Percentiles rank a stretch among this genome's conserved stretches.
These are phyloP conservation scores for Eucalyptus cloeziana DNA, from an alignment of 345 rosid species.

Conservation along the genomic window DNA sequence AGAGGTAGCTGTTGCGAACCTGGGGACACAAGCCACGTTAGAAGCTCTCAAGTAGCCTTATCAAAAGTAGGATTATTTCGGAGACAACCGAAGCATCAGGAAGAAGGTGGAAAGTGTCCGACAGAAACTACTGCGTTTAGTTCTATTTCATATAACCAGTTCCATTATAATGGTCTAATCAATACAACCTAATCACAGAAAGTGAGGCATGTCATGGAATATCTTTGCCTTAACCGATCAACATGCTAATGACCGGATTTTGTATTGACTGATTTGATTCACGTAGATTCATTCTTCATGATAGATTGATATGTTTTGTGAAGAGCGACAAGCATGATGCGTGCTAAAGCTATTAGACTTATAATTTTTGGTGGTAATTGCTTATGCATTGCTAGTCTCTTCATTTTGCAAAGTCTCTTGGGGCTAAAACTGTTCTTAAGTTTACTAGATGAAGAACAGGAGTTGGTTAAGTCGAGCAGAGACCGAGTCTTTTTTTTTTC, in stretches of 20 bases:
- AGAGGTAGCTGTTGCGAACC: constrained; percentile 10
- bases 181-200: not conserved
- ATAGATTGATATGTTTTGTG: not conserved
- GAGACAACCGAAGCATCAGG: not conserved
- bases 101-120: not conserved
- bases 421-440: not conserved
- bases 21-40: constrained; percentile 9
- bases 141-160: not conserved
- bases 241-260: not conserved
- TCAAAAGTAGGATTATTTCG: not conserved
- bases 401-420: not conserved
- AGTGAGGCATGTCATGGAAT: not conserved
- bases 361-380: not conserved
- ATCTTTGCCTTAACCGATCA: not conserved
- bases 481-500: not conserved
- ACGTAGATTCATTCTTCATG: not conserved
- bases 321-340: not conserved
- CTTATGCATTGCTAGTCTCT: not conserved
- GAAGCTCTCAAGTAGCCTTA: not conserved
- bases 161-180: not conserved
- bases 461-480: not conserved
- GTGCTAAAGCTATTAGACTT: not conserved
- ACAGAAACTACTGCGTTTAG: not conserved
- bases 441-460: not conserved
- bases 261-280: not conserved